Base-by-base conservation (phyloP, 805 yeast species). In the Yamadazyma ubonensis region DNA sequence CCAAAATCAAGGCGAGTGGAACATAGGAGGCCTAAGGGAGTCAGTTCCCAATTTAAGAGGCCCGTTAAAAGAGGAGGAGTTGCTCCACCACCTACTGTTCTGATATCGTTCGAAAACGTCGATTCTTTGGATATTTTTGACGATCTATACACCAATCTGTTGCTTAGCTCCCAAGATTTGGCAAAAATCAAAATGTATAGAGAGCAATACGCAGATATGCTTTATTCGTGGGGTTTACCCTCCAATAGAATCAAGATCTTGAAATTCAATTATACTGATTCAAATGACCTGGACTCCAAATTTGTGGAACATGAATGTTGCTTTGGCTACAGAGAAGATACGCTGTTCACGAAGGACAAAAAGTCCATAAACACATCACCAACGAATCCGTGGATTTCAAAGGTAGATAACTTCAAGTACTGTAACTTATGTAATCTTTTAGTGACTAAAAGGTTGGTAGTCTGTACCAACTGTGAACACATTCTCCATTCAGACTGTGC, bases 201-300 rank as follows among this genome's bases (percentile, higher is more conserved):
- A 28, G 71, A 75, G 15, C 83, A 81, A 49, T 90, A 91, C 58
- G 89, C 96, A 0, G 76, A 82, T 14, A 71, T 90, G 54, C 65
- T 90, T 10, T 86, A 76, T 52, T 60, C 75, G 23, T 91, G 97
- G 97, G 95, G 93, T 0, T 67, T 89, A 14, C 85, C 89, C 0
- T 73, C 85, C n/a, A 78, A 82, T 47, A 63, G 96, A 30, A 79
- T 86, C 20, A 90, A 90, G 52, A 75, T 90, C 8, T 58, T 87
- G 41, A 88, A 90, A 60, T 76, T 78, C 65, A 83, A 83, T 51
- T 74, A 72, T 43, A 59, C 75, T 3, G 44, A 53, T 11, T 14
- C 42, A 14, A 42, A 48, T 5, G 11, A 22, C 8, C 17, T 16
- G 3, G 28, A 21, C 16, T 39, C 45, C 23, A 39, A 25, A 32